Evolutionary conservation across 495 filamentous ascomycete species (phyloP).

Genomic region (Sordaria brevicollis): DNA sequence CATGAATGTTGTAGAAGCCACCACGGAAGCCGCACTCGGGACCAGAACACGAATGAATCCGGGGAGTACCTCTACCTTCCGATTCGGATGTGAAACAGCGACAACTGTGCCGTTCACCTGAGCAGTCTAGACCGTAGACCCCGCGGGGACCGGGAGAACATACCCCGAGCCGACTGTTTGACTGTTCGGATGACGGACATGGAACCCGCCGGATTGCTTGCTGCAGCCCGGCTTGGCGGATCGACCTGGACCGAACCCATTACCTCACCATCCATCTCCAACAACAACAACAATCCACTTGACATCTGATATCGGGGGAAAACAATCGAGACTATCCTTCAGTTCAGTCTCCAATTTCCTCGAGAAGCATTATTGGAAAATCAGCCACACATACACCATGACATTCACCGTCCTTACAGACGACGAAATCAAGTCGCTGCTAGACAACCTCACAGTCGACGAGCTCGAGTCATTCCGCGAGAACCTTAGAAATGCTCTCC

Average conservation of each 20-base stretch:
- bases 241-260: not conserved
- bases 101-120: too few relatives aligned
- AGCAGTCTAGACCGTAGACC: not conserved
- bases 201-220: not conserved
- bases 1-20: not conserved
- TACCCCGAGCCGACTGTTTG: not conserved
- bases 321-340: not conserved
- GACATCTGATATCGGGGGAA: not conserved
- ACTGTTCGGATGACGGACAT: not conserved
- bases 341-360: not conserved
- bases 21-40: not conserved
- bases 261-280: not conserved
- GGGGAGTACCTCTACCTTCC: not conserved
- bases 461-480: constrained; percentile 58
- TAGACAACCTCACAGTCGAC: constrained; percentile 58
- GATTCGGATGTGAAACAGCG: not conserved
- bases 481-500: constrained; percentile 62
- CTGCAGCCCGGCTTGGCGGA: not conserved
- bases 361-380: not conserved
- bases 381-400: constrained; percentile 37
- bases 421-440: constrained; percentile 54
- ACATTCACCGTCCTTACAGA: constrained; percentile 68
- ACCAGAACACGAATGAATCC: not conserved
- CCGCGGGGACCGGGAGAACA: not conserved
- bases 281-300: not conserved